These are phyloP conservation scores for Auricularia sp. DNA, from an alignment of 768 basidiomycete genomes.

Conservation along the genomic window DNA sequence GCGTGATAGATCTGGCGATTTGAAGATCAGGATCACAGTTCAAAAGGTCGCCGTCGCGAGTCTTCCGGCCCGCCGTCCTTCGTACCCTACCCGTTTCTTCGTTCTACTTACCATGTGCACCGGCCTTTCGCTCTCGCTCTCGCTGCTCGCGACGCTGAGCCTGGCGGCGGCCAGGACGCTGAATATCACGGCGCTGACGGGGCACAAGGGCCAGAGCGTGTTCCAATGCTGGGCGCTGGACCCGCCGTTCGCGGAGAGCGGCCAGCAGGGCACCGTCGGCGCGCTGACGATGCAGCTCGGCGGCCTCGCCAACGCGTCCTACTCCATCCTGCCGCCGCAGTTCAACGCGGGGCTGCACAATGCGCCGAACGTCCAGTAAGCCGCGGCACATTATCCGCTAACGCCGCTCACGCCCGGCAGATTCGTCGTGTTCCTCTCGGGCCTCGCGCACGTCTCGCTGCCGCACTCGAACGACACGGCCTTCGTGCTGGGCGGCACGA, in stretches of 20 bases:
- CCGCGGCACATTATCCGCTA: neutral
- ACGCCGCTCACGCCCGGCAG: neutral
- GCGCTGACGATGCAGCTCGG: neutral
- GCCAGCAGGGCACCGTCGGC: neutral
- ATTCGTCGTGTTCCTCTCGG: neutral
- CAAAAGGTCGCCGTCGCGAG: too few species aligned
- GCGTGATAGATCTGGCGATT: too few species aligned
- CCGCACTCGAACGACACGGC: neutral
- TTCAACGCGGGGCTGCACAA: neutral
- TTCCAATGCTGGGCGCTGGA: neutral
- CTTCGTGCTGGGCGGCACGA: neutral
- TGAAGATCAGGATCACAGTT: too few species aligned
- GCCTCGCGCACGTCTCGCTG: neutral
- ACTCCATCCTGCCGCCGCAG: neutral
- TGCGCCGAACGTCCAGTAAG: neutral
- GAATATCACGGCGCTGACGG: neutral
- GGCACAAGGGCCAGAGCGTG: neutral
- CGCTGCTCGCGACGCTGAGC: neutral
- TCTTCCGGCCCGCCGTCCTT: neutral
- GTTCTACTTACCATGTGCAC: too few species aligned
- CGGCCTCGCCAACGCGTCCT: neutral
- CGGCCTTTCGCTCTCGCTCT: too few species aligned
- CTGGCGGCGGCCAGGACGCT: neutral
- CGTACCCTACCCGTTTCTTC: too few species aligned
- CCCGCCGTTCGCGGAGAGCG: neutral